Evolutionary conservation across 495 filamentous ascomycete species (phyloP), one percentile per base, ranked within the genome.

Genomic region (Baudoinia panamericana): DNA sequence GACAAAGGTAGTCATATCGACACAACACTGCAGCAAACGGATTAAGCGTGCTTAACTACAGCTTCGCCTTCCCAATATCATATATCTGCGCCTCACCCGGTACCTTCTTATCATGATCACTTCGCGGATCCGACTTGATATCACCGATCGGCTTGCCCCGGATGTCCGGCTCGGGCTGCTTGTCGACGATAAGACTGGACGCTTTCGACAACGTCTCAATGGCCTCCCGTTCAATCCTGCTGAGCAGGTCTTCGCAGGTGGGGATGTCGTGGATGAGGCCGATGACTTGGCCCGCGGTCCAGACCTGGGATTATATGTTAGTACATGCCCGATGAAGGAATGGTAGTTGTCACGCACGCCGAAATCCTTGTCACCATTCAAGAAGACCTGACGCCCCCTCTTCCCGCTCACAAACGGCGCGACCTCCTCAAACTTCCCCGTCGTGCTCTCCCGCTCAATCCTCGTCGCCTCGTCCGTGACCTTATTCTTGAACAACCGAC

Each of bases 321-420:
- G 36, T 18, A 17, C 4, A 8, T 18, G 30, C 20, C 4, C 25
- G 12, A 23, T 11, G 22, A 18, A 25, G 33, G 31, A 46, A 5
- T 5, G 15, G 25, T 10, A 4, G 8, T 13, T 4, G 28, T 17
- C 43, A 74, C 78, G 66, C 69, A 90, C 88, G 26, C 88, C 88
- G 59, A 73, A 84, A 48, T 97, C 82, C 43, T 80, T 70, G 56
- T 97, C 90, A 24, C 90, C 90, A 50, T 84, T 93, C 31, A 86
- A 48, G 60, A 94, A 97, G 17, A 97, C 90, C 67, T 94, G 68
- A 19, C 82, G 67, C 13, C 90, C 90, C 35, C 88, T 71, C 73
- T 95, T 81, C 31, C 90, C 90, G 56, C 84, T 94, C 17, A 97
- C 84, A 51, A 71, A 84, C 32, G 82, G 82, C 21, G 81, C 84